These are phyloP conservation scores for Cytidiella melzeri DNA, from an alignment of 768 basidiomycete species.

Conservation along the genomic window DNA sequence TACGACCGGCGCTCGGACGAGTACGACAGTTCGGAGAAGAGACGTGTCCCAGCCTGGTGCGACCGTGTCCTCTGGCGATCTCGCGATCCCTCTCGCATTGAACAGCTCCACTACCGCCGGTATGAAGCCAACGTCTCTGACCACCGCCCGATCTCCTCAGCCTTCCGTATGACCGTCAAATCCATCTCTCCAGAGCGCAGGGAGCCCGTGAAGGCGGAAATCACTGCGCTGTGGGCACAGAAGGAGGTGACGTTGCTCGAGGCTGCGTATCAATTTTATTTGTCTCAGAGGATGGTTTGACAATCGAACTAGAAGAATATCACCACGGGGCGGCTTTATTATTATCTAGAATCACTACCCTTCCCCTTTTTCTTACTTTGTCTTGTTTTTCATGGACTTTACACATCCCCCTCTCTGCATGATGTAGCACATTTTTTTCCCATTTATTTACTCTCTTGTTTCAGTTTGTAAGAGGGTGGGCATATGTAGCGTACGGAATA, in stretches of 20 bases:
- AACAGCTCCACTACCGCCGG: conserved; percentile 64
- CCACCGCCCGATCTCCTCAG: conserved; percentile 84
- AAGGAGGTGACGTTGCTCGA: conserved; percentile 27
- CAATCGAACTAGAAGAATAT: not conserved
- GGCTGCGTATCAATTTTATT: conserved; percentile 29
- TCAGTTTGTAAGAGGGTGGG: not conserved
- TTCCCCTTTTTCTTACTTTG: not conserved
- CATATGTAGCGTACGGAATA: not conserved
- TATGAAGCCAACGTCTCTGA: conserved; percentile 89
- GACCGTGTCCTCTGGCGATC: conserved; percentile 85
- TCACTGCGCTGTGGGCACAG: conserved; percentile 48
- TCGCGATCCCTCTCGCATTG: conserved; percentile 49
- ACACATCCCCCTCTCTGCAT: not conserved
- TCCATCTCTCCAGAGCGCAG: conserved; percentile 54
- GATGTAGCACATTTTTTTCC: not conserved
- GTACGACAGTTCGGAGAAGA: conserved; percentile 88
- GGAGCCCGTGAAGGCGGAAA: conserved; percentile 46
- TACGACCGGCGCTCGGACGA: conserved; percentile 75
- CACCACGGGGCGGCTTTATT: not conserved
- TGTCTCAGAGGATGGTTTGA: conserved; percentile 23
- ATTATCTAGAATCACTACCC: not conserved
- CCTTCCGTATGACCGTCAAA: conserved; percentile 71
- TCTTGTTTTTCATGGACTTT: not conserved
- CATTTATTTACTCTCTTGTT: not conserved
- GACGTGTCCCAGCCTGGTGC: conserved; percentile 91